Evolutionary conservation across 495 filamentous ascomycete genomes (phyloP), one percentile per base, ranked within the genome.

Genomic region (Cercophora sp.): DNA sequence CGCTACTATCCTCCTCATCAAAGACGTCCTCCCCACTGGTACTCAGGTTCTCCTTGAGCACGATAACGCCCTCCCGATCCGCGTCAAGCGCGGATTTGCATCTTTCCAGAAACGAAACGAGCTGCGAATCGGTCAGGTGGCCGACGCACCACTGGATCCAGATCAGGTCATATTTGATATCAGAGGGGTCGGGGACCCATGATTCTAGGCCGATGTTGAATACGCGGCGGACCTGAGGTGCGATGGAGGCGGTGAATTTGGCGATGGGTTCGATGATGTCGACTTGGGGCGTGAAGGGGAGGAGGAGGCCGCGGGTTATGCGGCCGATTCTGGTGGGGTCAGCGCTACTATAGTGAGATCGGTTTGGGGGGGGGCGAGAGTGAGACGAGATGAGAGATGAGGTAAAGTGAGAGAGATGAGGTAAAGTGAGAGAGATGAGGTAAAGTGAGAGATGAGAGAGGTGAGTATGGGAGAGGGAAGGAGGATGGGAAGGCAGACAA

Each of bases 131-230:
- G n/a, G 83, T 91, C 46, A 96, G 69, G 64, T 96, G 86, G 13
- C 89, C 88, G n/a, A 94, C 69, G 70, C 91, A 96, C 91, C 91
- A 96, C 69, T 96, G 92, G 41, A 81, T 87, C 79, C 83, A 86
- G 58, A 87, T 74, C 37, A 86, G 58, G 54, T 83, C 76, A 52
- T 79, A 91, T 74, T 32, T 77, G 41, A 51, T 71, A 22, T 4
- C 46, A 0, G 5, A 29, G 15, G 73, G 66, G 9, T 63, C 59
- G 0, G 86, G 87, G 43, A 56, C 53, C 89, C 89, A 96, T 31
- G 80, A 68, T 70, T 96, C 85, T 2, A 96, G 71, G 2, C 90
- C 88, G 8, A 84, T 62, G 48, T 87, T 89, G 35, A 47, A 86
- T 45, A 95, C 74, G 26, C 77, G 70, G 0, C 83, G 83, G 10